phyloP scores from a whole-genome alignment of 2,329 filamentous ascomycete species.

The Ploettnerulaceae sp. region DNA sequence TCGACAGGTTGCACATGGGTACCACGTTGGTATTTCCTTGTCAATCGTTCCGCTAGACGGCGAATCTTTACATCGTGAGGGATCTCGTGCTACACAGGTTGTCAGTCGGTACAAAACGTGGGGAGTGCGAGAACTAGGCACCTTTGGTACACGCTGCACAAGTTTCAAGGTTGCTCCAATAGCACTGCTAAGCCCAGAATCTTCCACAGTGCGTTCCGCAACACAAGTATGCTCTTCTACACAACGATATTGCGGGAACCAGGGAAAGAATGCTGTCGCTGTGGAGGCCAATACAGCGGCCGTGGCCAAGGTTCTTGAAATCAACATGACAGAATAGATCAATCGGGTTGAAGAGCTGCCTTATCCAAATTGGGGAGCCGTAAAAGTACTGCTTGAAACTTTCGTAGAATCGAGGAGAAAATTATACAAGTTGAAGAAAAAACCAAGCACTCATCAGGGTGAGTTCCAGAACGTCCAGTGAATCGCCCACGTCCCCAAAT shows the following conservation, averaged over 20 bases:
- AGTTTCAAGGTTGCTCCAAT: slow-evolving; percentile 9
- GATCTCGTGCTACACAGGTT: slow-evolving; percentile 4
- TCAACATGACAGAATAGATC: slow-evolving; percentile 17
- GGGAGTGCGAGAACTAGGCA: not conserved
- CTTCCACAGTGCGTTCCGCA: slow-evolving; percentile 2
- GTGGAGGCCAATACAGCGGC: slow-evolving; percentile 16
- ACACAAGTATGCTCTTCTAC: slow-evolving; percentile 15
- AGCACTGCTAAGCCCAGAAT: not conserved
- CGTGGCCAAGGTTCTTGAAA: slow-evolving; percentile 14
- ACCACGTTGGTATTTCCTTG: slow-evolving; percentile 25
- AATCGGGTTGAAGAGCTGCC: not conserved
- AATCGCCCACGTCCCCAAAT: slow-evolving; percentile 1
- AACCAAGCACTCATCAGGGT: not conserved
- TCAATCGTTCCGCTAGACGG: slow-evolving; percentile 21
- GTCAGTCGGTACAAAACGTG: not conserved
- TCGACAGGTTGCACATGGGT: slow-evolving; percentile 7
- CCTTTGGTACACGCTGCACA: slow-evolving; percentile 15
- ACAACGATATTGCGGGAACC: slow-evolving; percentile 26
- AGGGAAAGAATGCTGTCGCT: slow-evolving; percentile 27
- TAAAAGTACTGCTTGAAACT: not conserved
- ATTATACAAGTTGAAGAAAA: not conserved
- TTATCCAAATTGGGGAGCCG: slow-evolving; percentile 1
- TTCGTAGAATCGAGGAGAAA: not conserved
- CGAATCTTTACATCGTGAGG: slow-evolving; percentile 19
- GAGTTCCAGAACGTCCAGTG: slow-evolving; percentile 9